These are phyloP conservation scores for Inga oerstediana DNA, from an alignment of 306 rosid genomes.

Conservation along the genomic window DNA sequence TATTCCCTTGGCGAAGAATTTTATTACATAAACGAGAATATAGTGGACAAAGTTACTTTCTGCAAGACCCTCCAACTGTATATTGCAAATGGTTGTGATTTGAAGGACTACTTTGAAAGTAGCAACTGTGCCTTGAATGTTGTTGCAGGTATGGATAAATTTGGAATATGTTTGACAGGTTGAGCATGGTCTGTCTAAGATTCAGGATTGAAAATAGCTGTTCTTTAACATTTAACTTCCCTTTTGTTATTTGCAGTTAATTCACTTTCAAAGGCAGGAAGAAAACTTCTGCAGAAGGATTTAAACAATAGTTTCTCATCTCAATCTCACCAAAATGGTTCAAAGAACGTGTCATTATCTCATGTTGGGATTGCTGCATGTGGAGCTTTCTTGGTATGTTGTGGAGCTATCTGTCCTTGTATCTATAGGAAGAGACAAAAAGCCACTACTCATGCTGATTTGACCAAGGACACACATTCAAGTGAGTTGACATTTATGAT, in stretches of 20 bases:
- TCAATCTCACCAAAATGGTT: constrained; percentile 15
- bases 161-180: constrained; percentile 10
- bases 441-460: constrained; percentile 50
- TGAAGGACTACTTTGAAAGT: constrained; percentile 49
- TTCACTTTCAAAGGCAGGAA: constrained; percentile 49
- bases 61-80: constrained; percentile 58
- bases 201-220: background rate
- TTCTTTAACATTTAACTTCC: constrained; percentile 24
- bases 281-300: constrained; percentile 65
- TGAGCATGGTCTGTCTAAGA: constrained; percentile 20
- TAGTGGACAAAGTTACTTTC: constrained; percentile 53
- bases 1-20: constrained; percentile 51
- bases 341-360: constrained; percentile 29
- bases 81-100: constrained; percentile 61
- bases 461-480: constrained; percentile 61
- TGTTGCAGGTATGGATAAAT: constrained; percentile 53
- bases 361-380: constrained; percentile 53
- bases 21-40: constrained; percentile 62
- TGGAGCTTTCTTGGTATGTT: constrained; percentile 67
- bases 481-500: constrained; percentile 55
- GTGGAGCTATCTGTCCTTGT: constrained; percentile 83
- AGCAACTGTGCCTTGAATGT: constrained; percentile 45
- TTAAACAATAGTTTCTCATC: constrained; percentile 27
- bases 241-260: constrained; percentile 51
- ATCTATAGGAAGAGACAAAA: constrained; percentile 52